Base-by-base conservation (phyloP, 305 asterid species). In the Fraxinus velutina region DNA sequence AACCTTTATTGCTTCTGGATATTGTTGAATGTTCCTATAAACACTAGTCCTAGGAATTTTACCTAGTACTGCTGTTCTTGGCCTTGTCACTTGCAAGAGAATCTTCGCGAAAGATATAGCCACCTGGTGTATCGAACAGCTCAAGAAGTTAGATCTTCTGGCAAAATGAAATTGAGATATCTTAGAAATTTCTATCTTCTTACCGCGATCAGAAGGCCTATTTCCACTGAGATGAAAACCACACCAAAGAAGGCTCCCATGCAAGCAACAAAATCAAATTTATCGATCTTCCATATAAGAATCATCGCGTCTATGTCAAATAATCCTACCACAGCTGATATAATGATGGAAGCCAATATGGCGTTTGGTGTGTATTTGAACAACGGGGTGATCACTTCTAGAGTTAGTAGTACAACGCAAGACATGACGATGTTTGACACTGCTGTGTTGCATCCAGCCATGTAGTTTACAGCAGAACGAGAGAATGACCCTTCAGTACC, bases 221-320 rank as follows among this genome's bases (percentile, higher is more conserved):
- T 92, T 83, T 94, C 97, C 0, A 94, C 93, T 9, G 93, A 84
- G 50, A 47, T 66, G 83, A 93, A 94, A 5, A 94, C 85, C 15
- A 92, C 98, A 0, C 98, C 98, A 15, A 92, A 76, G 88, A 92
- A 94, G 75, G 97, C 97, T 10, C 98, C 97, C 91, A 92, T 89
- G 82, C 97, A 92, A 22, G 94, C 97, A 6, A 93, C 79, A 36
- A 94, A 94, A 77, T 94, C 98, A 13, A 92, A 87, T 76, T 93
- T 94, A 70, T 94, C 98, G 42, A 92, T 86, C 90, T 92, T 94
- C 93, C 95, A 94, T 17, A 94, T 87, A 27, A 86, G 90, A 32
- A 86, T 78, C 90, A 90, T 89, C 19, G 95, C 93, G 6, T 86
- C 85, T 15, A 86, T 83, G 85, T 94, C 97, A 79, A 92, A 84